phyloP scores from a whole-genome alignment of 225 moss, liverwort and hornwort genomes.

The Anthoceros angustus region DNA sequence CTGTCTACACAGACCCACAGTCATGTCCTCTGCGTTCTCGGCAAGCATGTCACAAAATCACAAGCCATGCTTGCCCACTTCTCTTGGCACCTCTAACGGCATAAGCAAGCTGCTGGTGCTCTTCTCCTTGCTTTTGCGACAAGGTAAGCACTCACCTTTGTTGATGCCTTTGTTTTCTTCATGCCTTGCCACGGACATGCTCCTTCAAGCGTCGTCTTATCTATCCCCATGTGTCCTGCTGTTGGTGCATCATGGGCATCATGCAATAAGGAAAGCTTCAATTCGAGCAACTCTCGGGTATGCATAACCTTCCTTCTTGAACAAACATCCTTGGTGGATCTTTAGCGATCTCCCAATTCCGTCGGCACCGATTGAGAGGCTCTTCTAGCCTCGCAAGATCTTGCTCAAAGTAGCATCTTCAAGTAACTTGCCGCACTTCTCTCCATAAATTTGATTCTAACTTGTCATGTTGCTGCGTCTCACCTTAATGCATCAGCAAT shows the following conservation, averaged over 20 bases:
- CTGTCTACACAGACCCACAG: not conserved
- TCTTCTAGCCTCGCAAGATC: not conserved
- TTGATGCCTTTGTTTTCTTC: not conserved
- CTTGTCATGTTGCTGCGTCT: no score
- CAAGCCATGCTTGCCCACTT: no score
- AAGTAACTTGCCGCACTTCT: not conserved
- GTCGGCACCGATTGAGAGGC: not conserved
- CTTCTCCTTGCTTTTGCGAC: not conserved
- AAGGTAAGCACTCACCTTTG: not conserved
- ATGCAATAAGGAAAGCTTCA: no score
- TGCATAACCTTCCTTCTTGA: no score
- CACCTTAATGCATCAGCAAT: no score
- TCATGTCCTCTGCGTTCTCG: not conserved
- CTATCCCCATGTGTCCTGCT: no score
- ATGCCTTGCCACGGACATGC: not conserved
- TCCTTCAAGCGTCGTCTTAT: not conserved
- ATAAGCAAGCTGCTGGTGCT: not conserved
- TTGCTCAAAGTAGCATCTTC: not conserved
- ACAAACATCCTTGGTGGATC: no score
- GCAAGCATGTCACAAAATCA: no score
- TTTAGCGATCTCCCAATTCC: not conserved
- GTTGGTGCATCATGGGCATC: no score
- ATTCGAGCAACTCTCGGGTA: no score
- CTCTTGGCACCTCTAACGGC: not conserved
- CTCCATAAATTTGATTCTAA: not conserved